A percentile compares a stretch with the other conserved stretches of the same genome.
phyloP scores from a whole-genome alignment of 306 rosid genomes.

The Prunus padus region DNA sequence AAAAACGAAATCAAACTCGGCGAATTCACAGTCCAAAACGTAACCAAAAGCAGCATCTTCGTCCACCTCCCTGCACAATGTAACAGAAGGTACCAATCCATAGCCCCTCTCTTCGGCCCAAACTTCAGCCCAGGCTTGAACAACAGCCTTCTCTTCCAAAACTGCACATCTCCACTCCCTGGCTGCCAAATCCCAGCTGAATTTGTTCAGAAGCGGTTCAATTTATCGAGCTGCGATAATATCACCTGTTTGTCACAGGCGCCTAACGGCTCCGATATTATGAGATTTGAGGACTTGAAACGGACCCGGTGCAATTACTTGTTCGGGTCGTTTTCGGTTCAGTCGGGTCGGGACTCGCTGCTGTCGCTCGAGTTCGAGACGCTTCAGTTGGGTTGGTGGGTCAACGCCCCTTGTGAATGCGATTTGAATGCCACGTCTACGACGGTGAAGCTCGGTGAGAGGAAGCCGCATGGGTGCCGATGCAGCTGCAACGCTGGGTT shows the following conservation, averaged over 20 bases:
- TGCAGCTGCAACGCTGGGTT: conserved; percentile 56
- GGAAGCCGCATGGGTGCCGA: conserved; percentile 31
- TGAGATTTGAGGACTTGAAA: conserved; percentile 3
- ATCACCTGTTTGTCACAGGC: conserved; percentile 47
- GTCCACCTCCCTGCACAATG: conserved; percentile 52
- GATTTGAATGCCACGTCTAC: conserved; percentile 26
- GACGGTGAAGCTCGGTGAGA: neutral
- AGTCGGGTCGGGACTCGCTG: conserved; percentile 21
- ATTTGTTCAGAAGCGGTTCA: conserved; percentile 24
- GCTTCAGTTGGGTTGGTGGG: conserved; percentile 84
- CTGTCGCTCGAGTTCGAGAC: conserved; percentile 46
- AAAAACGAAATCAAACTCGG: conserved; percentile 24
- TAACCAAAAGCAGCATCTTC: conserved; percentile 47
- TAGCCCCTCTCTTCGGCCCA: conserved; percentile 26
- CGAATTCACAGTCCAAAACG: conserved; percentile 39
- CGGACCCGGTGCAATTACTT: conserved; percentile 33
- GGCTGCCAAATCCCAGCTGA: conserved; percentile 46
- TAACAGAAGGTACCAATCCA: conserved; percentile 35
- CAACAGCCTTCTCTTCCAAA: conserved; percentile 58
- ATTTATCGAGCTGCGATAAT: conserved; percentile 31
- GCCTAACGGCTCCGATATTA: neutral
- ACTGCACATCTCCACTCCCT: conserved; percentile 26
- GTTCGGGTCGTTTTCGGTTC: conserved; percentile 50
- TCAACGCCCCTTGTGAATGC: conserved; percentile 25
- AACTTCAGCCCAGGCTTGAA: conserved; percentile 42